Conservation (phyloP, 139 green algal genomes). For the Bryopsis sp. region DNA sequence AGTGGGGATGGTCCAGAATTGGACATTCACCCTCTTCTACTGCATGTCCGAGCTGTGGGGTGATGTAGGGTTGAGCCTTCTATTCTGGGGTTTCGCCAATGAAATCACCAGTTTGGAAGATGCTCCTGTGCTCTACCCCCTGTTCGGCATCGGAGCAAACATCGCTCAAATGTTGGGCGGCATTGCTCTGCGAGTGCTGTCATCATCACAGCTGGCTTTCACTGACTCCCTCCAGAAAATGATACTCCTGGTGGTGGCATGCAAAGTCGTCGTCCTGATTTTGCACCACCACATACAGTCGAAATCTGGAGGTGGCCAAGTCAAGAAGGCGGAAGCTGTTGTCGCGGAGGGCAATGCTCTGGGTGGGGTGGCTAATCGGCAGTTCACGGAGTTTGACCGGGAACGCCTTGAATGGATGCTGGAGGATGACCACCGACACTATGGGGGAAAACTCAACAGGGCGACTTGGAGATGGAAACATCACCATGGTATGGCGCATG, state of each 20-base stretch:
- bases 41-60: slow-evolving; percentile 81
- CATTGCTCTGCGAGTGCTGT: slow-evolving; percentile 21
- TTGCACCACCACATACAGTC: too few species aligned
- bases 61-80: slow-evolving; percentile 78
- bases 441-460: too few species aligned
- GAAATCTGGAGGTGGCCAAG: too few species aligned
- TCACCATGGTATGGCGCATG: too few species aligned
- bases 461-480: too few species aligned
- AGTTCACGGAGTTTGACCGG: too few species aligned
- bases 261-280: slow-evolving; percentile 22
- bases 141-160: slow-evolving; percentile 95
- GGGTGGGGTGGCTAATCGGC: too few species aligned
- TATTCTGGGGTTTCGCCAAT: slow-evolving; percentile 93
- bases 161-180: slow-evolving; percentile 74
- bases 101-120: slow-evolving; percentile 83
- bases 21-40: slow-evolving; percentile 94
- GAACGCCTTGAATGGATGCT: too few species aligned
- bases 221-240: slow-evolving; percentile 25
- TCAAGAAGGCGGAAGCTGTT: too few species aligned
- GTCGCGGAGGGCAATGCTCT: too few species aligned
- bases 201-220: slow-evolving; percentile 17
- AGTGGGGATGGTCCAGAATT: slow-evolving; percentile 84
- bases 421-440: too few species aligned
- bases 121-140: slow-evolving; percentile 82
- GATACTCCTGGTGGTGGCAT: slow-evolving; percentile 33